Evolutionary conservation across 1,284 basidiomycete species (phyloP), one percentile per base, ranked within the genome.

Genomic region (Phellopilus nigrolimitatus): DNA sequence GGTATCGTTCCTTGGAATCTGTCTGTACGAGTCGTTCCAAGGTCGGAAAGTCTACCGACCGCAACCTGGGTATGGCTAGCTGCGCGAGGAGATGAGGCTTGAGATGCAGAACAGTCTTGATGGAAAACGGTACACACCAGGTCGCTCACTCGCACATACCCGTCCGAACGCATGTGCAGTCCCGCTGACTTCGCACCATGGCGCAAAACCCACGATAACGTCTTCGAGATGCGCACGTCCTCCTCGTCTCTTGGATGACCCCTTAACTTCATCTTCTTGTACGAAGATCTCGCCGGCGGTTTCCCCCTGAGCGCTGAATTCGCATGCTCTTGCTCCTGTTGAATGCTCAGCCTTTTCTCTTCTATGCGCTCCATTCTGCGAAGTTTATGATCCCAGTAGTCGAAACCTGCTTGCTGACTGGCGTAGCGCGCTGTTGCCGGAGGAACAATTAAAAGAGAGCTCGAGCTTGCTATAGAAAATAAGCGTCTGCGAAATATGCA

Each of bases 1-100:
- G 77, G 62, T 84, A 97, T 53, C 94, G 74, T 57, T 85, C 74
- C 66, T 97, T 97, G 31, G 74, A 69, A 62, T 97, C 90, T 9
- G 73, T 73, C 36, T 74, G 71, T 6, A 95, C 92, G 22, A 97
- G 79, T 12, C 78, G 72, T 60, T 91, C 73, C 3, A 97, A 66
- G 22, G 68, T 72, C 0, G 69, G 68, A 28, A 88, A 68, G 25
- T 82, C 78, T 25, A 88, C 59, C 4, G 70, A 68, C 51, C 71
- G 69, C 50, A 82, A 64, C 57, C 75, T 79, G 3, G 78, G 77
- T 45, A 78, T 65, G 22, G 71, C 68, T 42, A 83, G 70, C 81
- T 84, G 57, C 22, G 24, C 27, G 15, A 43, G 12, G n/a, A n/a
- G n/a, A n/a, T n/a, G n/a, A n/a, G 24, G 15, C 22, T 28, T 21